Evolutionary conservation across 2,329 filamentous ascomycete genomes (phyloP).

Genomic region (Xylaria sp.): DNA sequence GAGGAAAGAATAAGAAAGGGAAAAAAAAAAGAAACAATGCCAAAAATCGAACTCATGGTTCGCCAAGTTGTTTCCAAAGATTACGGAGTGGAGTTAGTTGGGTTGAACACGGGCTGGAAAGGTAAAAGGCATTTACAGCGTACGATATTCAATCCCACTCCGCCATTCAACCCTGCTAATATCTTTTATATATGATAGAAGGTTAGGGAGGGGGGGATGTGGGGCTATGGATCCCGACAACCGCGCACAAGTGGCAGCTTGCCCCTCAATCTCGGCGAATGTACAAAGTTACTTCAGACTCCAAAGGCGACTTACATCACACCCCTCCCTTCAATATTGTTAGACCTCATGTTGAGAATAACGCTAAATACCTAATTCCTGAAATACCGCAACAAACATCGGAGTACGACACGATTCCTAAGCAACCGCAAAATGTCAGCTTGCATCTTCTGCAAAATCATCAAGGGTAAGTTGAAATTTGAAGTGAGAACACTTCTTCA

Average conservation of each 20-base stretch:
- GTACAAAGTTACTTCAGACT: conserved; percentile 7
- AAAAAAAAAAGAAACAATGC: background rate
- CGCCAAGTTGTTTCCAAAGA: conserved; percentile 46
- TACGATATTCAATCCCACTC: conserved; percentile 41
- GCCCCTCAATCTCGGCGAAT: conserved; percentile 8
- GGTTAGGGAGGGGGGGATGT: background rate
- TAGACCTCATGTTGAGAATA: background rate
- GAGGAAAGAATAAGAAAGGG: background rate
- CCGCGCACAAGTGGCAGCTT: background rate
- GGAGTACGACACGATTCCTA: conserved; percentile 34
- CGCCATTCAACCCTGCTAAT: background rate
- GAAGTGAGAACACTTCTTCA: background rate
- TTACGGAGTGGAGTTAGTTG: conserved; percentile 41
- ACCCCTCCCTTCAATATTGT: conserved; percentile 23
- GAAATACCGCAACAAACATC: background rate
- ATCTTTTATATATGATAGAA: conserved; percentile 14
- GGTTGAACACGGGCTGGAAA: conserved; percentile 40
- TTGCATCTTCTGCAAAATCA: conserved; percentile 98
- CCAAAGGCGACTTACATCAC: conserved; percentile 26
- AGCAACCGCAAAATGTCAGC: conserved; percentile 65
- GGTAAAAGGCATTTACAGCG: conserved; percentile 39
- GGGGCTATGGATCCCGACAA: background rate
- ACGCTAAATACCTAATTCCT: background rate
- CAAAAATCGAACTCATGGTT: conserved; percentile 55
- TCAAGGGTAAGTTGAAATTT: conserved; percentile 73